Percentiles rank a stretch among this genome's conserved stretches.
Conservation (phyloP, 352 stramenopile species). For the Aphanomyces invadans region DNA sequence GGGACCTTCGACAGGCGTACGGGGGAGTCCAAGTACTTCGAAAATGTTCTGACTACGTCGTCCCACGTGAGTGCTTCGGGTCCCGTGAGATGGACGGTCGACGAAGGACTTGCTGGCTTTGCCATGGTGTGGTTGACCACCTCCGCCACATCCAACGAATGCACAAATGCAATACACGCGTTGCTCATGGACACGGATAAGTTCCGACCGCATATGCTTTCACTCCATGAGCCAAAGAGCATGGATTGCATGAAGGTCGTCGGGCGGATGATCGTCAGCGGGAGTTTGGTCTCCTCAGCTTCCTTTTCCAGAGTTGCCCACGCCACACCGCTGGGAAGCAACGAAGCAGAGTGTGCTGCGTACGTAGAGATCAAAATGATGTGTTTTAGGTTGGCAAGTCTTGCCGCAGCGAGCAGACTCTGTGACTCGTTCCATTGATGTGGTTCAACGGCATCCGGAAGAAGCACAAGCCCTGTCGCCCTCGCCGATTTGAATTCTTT, state of each 20-base stretch:
- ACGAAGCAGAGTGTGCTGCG: slow-evolving; percentile 35
- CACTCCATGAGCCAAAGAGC: slow-evolving; percentile 37
- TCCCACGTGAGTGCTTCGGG: slow-evolving; percentile 44
- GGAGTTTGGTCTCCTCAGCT: slow-evolving; percentile 24
- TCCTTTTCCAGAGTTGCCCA: slow-evolving; percentile 46
- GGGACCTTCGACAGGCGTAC: slow-evolving; percentile 62
- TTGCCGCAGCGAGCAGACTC: slow-evolving; percentile 27
- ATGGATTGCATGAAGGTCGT: slow-evolving; percentile 53
- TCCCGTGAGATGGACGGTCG: slow-evolving; percentile 37
- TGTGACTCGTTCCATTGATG: slow-evolving; percentile 16
- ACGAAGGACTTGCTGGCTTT: neutral
- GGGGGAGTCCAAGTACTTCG: slow-evolving; percentile 32
- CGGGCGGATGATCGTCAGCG: slow-evolving; percentile 33
- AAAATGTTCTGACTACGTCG: slow-evolving; percentile 42
- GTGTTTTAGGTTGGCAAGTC: slow-evolving; percentile 24
- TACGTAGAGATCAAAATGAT: slow-evolving; percentile 48
- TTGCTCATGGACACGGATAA: slow-evolving; percentile 52
- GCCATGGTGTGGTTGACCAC: slow-evolving; percentile 31
- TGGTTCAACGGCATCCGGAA: slow-evolving; percentile 10
- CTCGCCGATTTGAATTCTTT: neutral
- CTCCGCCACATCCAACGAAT: slow-evolving; percentile 53
- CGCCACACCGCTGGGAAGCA: slow-evolving; percentile 31
- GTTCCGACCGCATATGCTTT: slow-evolving; percentile 58
- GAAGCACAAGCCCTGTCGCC: slow-evolving; percentile 6
- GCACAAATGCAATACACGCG: slow-evolving; percentile 51